phyloP scores from a whole-genome alignment of 2,329 filamentous ascomycete species.

The Talaromyces funiculosus region DNA sequence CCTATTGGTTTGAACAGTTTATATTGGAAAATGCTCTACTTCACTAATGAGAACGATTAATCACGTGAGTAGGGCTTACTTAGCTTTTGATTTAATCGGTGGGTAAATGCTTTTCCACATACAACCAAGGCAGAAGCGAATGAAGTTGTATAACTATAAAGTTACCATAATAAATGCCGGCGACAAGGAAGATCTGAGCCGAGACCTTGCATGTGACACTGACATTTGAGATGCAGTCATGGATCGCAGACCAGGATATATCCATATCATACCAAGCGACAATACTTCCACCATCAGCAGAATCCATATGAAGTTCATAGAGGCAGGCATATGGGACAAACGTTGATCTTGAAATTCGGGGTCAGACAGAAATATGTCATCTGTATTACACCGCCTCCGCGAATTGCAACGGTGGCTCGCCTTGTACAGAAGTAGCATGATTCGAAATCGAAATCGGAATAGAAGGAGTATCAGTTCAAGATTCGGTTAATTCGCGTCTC shows the following conservation, averaged over 20 bases:
- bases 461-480: not conserved
- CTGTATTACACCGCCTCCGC: not conserved
- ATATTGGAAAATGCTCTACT: too few species aligned
- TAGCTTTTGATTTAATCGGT: not conserved
- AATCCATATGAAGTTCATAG: not conserved
- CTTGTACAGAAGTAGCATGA: not conserved
- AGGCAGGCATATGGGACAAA: not conserved
- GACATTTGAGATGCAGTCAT: not conserved
- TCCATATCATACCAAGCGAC: not conserved
- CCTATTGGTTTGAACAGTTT: not conserved
- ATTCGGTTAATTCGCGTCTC: not conserved
- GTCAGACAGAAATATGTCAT: not conserved
- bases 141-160: too few species aligned
- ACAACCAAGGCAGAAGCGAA: not conserved
- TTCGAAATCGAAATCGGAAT: not conserved
- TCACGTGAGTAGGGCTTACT: not conserved
- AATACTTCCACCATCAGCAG: too few species aligned
- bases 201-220: not conserved
- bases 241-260: not conserved
- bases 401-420: not conserved
- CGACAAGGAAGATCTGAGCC: not conserved
- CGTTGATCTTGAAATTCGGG: not conserved
- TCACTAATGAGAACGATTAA: too few species aligned
- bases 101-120: not conserved
- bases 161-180: not conserved